Conservation (phyloP, 2,329 filamentous ascomycete species). For the Neonectria neomacrospora region DNA sequence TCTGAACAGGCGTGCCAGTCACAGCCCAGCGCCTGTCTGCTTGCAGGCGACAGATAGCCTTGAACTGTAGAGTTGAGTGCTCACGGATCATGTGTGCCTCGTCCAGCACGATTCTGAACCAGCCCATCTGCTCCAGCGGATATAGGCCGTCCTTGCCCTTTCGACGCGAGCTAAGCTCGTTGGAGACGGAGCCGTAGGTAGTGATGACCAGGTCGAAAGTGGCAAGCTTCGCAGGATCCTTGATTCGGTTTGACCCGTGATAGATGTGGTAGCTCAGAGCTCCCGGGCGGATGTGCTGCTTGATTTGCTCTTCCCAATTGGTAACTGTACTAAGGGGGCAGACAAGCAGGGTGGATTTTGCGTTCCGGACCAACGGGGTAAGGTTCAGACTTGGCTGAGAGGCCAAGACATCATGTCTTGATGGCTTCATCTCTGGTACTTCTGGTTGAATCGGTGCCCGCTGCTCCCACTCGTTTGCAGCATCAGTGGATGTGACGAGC, state of each 20-base stretch:
- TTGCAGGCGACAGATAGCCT: constrained; percentile 82
- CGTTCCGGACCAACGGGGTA: constrained; percentile 71
- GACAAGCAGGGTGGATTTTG: constrained; percentile 83
- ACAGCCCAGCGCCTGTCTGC: constrained; percentile 92
- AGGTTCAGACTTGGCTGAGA: constrained; percentile 58
- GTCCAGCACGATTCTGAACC: constrained; percentile 94
- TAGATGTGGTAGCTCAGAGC: constrained; percentile 82
- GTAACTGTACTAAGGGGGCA: constrained; percentile 90
- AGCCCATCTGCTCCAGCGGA: constrained; percentile 82
- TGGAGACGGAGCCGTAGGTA: constrained; percentile 88
- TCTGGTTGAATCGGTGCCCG: constrained; percentile 63
- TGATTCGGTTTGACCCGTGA: constrained; percentile 81
- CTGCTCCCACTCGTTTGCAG: constrained; percentile 71
- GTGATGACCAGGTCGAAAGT: constrained; percentile 88
- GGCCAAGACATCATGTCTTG: constrained; percentile 45
- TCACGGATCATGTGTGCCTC: constrained; percentile 96
- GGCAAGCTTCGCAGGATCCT: constrained; percentile 74
- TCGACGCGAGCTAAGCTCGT: constrained; percentile 75
- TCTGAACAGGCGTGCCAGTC: constrained; percentile 97
- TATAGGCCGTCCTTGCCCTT: constrained; percentile 68
- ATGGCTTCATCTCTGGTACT: constrained; percentile 53
- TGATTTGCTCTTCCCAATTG: constrained; percentile 95
- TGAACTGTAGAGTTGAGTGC: constrained; percentile 81
- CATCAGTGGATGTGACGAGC: constrained; percentile 71
- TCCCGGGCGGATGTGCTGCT: constrained; percentile 76